phyloP scores from a whole-genome alignment of 2,329 filamentous ascomycete genomes.

The Corinectria fuckeliana region DNA sequence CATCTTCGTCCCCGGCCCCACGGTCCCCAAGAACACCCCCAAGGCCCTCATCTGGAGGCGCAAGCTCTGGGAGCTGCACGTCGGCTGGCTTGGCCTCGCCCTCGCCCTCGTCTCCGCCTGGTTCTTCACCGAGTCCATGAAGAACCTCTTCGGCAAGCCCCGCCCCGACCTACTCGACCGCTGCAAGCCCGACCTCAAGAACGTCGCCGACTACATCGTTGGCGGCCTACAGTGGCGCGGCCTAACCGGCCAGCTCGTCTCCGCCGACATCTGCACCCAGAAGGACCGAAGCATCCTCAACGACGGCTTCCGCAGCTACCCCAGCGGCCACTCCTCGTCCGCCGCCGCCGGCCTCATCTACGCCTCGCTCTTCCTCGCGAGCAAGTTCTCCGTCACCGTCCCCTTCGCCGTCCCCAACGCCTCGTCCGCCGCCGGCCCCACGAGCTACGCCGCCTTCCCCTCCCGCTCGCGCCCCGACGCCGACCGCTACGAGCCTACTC shows the following conservation, averaged over 20 bases:
- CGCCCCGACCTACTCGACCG: constrained; percentile 84
- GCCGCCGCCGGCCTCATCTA: constrained; percentile 84
- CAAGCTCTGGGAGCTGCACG: constrained; percentile 91
- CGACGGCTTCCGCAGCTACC: constrained; percentile 85
- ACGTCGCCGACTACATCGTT: constrained; percentile 66
- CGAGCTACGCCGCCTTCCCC: constrained; percentile 77
- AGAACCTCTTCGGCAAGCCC: constrained; percentile 73
- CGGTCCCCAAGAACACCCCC: constrained; percentile 68
- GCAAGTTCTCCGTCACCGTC: constrained; percentile 77
- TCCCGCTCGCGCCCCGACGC: constrained; percentile 65
- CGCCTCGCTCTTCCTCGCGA: constrained; percentile 84
- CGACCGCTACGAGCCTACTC: constrained; percentile 43
- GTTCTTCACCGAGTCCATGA: constrained; percentile 85
- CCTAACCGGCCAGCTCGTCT: constrained; percentile 72
- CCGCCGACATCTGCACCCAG: constrained; percentile 76
- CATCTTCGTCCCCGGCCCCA: constrained; percentile 74
- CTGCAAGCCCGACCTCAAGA: constrained; percentile 76
- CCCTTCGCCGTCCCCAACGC: constrained; percentile 67
- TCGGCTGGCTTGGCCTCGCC: constrained; percentile 81
- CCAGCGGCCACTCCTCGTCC: constrained; percentile 63
- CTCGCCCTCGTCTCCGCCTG: constrained; percentile 75
- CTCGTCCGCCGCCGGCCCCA: constrained; percentile 54
- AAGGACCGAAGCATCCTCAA: constrained; percentile 66
- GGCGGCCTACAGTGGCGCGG: constrained; percentile 63
- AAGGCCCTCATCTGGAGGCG: constrained; percentile 73